Evolutionary conservation across 2,329 filamentous ascomycete genomes (phyloP).

Genomic region (Chrysoporthe puriensis): DNA sequence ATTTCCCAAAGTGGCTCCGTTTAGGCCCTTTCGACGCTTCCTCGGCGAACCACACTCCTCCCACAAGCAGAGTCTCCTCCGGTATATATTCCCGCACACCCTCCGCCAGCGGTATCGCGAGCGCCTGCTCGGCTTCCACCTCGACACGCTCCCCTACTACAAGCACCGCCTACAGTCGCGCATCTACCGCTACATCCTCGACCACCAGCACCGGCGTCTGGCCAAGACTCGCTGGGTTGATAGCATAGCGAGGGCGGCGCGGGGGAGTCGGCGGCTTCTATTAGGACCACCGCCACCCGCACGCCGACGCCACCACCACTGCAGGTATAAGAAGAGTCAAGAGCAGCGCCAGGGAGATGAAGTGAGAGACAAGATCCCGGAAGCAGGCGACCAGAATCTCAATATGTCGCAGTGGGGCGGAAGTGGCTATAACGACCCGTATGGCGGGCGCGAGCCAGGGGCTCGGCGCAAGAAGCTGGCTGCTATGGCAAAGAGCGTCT

Average conservation of each 20-base stretch:
- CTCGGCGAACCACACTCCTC: constrained; percentile 43
- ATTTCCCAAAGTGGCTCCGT: constrained; percentile 48
- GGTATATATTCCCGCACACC: constrained; percentile 70
- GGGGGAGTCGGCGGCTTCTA: constrained; percentile 50
- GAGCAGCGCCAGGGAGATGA: constrained; percentile 17
- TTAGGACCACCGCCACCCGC: constrained; percentile 41
- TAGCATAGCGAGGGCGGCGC: constrained; percentile 38
- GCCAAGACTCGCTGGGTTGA: constrained; percentile 53
- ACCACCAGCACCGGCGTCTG: constrained; percentile 60
- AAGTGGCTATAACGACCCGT: constrained; percentile 39
- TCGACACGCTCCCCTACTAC: constrained; percentile 73
- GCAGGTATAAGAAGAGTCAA: constrained; percentile 35
- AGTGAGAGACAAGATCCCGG: constrained; percentile 21
- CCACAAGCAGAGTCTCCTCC: constrained; percentile 56
- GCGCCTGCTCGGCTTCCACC: constrained; percentile 69
- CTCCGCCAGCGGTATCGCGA: constrained; percentile 65
- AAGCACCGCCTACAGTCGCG: constrained; percentile 74
- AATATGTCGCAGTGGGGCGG: constrained; percentile 33
- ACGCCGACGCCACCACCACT: constrained; percentile 29
- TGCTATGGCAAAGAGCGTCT: constrained; percentile 61
- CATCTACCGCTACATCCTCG: constrained; percentile 75
- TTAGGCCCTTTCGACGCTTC: constrained; percentile 43
- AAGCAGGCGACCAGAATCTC: constrained; percentile 28
- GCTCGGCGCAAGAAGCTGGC: constrained; percentile 79
- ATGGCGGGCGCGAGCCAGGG: constrained; percentile 59